A percentile compares a stretch with the other conserved stretches of the same genome.
These are phyloP conservation scores for Aspergillus cejpii DNA, from an alignment of 2,329 filamentous ascomycete species.

Conservation along the genomic window DNA sequence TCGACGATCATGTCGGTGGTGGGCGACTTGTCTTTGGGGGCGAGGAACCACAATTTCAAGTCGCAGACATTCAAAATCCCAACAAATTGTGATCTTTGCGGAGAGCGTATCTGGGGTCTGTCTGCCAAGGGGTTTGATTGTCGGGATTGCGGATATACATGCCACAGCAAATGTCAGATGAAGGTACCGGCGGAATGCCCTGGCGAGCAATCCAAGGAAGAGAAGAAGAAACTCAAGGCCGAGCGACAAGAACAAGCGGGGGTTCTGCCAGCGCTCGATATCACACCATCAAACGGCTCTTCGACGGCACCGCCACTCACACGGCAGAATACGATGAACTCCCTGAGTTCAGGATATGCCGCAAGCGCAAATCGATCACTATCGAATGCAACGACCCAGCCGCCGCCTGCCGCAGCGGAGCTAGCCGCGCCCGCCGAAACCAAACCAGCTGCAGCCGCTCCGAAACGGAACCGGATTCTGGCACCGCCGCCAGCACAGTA, in stretches of 20 bases:
- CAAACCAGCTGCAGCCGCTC: conserved; percentile 19
- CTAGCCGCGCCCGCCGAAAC: conserved; percentile 33
- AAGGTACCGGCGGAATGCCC: conserved; percentile 95
- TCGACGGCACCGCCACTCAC: conserved; percentile 63
- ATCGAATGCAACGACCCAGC: conserved; percentile 51
- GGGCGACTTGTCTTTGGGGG: conserved; percentile 85
- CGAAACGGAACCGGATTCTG: conserved; percentile 63
- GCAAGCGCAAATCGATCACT: conserved; percentile 70
- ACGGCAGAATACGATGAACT: conserved; percentile 83
- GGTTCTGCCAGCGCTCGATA: conserved; percentile 39
- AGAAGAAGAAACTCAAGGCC: conserved; percentile 86
- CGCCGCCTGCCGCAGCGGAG: conserved; percentile 47
- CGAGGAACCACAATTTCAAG: conserved; percentile 95
- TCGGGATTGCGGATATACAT: conserved; percentile 93
- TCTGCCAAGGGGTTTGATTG: conserved; percentile 97
- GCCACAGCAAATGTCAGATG: conserved; percentile 98
- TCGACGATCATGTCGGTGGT: conserved; percentile 86
- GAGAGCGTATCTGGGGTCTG: conserved; percentile 93
- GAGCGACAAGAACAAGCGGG: conserved; percentile 76
- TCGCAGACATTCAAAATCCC: conserved; percentile 99
- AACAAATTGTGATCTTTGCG: conserved; percentile 94
- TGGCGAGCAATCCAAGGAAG: conserved; percentile 87
- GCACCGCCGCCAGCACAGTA: conserved; percentile 83
- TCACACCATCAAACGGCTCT: conserved; percentile 29
- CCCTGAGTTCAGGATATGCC: conserved; percentile 79